Evolutionary conservation across 73 alveolate genomes (phyloP).

Genomic region (Paramecium primaurelia): DNA sequence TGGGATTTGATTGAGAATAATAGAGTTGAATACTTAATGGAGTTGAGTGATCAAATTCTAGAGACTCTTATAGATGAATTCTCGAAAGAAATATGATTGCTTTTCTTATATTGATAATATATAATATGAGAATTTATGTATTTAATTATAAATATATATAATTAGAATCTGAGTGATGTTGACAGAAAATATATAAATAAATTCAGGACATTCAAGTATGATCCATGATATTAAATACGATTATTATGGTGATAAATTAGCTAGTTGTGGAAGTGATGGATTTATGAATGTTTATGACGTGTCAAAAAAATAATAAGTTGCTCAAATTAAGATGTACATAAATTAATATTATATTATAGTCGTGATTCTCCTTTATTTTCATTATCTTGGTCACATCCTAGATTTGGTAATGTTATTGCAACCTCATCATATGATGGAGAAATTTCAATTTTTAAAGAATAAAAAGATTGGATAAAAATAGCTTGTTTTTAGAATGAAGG

Average conservation of each 20-base stretch:
- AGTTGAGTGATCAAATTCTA: conserved; percentile 40
- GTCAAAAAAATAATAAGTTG: conserved; percentile 32
- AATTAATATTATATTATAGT: not conserved
- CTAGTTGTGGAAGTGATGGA: conserved; percentile 67
- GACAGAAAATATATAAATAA: not conserved
- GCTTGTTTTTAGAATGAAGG: not conserved
- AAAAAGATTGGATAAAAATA: conserved; percentile 13
- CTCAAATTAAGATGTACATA: not conserved
- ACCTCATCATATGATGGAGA: conserved; percentile 69
- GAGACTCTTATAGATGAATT: conserved; percentile 51
- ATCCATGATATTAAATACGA: conserved; percentile 67
- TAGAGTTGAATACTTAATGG: conserved; percentile 55
- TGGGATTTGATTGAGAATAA: conserved; percentile 52
- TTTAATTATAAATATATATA: not conserved
- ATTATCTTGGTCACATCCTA: conserved; percentile 79
- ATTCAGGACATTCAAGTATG: conserved; percentile 48
- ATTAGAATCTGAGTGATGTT: not conserved
- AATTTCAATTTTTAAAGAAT: conserved; percentile 18
- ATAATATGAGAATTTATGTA: not conserved
- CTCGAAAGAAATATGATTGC: not conserved
- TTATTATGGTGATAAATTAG: conserved; percentile 72
- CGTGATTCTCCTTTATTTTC: conserved; percentile 61
- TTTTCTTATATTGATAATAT: not conserved
- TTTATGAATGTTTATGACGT: conserved; percentile 54
- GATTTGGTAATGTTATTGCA: conserved; percentile 70